Conservation (phyloP, 441 rosid species). For the Aquilaria agallochum region DNA sequence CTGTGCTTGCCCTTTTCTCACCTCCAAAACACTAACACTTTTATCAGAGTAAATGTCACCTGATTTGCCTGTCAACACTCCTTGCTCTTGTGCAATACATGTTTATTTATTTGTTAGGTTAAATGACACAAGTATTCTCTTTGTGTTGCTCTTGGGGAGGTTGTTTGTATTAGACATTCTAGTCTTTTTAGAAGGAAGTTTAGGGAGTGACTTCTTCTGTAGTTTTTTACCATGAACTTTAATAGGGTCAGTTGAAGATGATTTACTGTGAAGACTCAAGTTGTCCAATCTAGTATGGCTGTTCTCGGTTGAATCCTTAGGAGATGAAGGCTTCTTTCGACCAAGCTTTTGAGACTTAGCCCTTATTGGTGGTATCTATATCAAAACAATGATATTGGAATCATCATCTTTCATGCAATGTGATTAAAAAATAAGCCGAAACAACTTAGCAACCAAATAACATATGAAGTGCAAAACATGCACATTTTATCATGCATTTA, state of each 20-base stretch:
- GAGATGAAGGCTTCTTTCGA: too few relatives aligned
- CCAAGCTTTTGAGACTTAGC: too few relatives aligned
- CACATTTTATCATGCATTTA: too few relatives aligned
- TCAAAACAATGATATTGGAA: too few relatives aligned
- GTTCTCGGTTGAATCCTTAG: constrained; percentile 35
- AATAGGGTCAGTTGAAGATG: constrained; percentile 12
- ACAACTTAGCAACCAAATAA: too few relatives aligned
- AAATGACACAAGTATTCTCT: too few relatives aligned
- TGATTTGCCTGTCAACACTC: constrained; percentile 11
- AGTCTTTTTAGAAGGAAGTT: constrained; percentile 83
- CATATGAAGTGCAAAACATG: too few relatives aligned
- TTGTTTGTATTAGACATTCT: constrained; percentile 31
- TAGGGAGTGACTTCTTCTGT: constrained; percentile 74
- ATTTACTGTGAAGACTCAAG: constrained; percentile 60
- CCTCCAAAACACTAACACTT: neutral
- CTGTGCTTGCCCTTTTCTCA: constrained; percentile 22
- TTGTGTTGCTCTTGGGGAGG: neutral
- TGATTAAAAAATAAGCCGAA: too few relatives aligned
- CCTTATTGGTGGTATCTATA: too few relatives aligned
- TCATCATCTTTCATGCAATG: constrained; percentile 1
- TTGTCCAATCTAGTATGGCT: constrained; percentile 33
- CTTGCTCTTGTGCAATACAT: too few relatives aligned
- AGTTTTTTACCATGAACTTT: constrained; percentile 68
- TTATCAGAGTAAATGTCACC: constrained; percentile 16
- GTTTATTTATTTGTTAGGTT: too few relatives aligned